Conservation (phyloP, 2,329 filamentous ascomycete species). For the Periconia digitata region DNA sequence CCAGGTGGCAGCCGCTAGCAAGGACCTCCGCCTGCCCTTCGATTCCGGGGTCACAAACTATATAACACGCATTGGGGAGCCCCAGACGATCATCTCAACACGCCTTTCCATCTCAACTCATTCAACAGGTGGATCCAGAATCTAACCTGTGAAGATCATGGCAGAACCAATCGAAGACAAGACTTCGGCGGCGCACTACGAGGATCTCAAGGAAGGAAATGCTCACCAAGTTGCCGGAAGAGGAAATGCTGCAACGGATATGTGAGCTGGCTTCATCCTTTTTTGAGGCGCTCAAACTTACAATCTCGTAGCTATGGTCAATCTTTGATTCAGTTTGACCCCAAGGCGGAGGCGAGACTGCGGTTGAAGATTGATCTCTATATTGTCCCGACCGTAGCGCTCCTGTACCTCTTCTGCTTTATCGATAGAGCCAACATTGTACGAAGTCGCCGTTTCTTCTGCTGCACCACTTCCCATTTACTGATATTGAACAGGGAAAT, state of each 20-base stretch:
- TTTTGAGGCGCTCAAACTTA: neutral
- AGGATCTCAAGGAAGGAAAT: constrained; percentile 29
- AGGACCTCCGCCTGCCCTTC: neutral
- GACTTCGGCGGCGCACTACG: constrained; percentile 22
- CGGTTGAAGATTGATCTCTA: constrained; percentile 66
- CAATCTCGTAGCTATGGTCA: constrained; percentile 32
- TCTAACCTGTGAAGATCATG: neutral
- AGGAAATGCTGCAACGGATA: constrained; percentile 35
- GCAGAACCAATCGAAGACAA: constrained; percentile 15
- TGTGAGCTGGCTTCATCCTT: constrained; percentile 18
- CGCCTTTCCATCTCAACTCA: neutral
- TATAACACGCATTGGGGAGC: neutral
- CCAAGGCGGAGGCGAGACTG: constrained; percentile 59
- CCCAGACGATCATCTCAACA: neutral
- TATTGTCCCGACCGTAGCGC: constrained; percentile 65
- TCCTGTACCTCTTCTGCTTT: constrained; percentile 73
- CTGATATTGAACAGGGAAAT: constrained; percentile 56
- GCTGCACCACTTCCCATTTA: neutral
- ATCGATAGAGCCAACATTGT: constrained; percentile 74
- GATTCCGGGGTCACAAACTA: neutral
- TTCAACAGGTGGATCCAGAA: neutral
- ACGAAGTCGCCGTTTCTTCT: neutral
- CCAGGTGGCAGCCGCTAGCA: neutral
- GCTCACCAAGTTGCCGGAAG: constrained; percentile 28
- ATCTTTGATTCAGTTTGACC: constrained; percentile 51